Percentiles rank a stretch among this genome's conserved stretches.
Conservation (phyloP, 2,329 filamentous ascomycete genomes). For the Paradendryphiella salina region DNA sequence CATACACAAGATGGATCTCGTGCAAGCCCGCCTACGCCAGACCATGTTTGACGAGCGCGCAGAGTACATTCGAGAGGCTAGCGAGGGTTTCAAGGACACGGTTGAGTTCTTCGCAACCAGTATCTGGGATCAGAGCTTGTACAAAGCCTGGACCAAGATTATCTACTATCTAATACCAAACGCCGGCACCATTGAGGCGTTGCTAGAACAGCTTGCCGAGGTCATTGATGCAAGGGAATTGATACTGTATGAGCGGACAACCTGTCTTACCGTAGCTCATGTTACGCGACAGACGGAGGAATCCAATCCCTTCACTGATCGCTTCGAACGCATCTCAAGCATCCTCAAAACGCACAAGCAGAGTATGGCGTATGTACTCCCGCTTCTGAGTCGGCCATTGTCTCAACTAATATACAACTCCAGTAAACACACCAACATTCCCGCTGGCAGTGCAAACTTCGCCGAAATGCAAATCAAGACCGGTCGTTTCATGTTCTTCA, state of each 20-base stretch:
- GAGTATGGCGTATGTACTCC: slow-evolving; percentile 56
- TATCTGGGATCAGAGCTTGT: slow-evolving; percentile 98
- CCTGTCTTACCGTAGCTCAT: slow-evolving; percentile 93
- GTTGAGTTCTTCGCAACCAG: slow-evolving; percentile 90
- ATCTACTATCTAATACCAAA: slow-evolving; percentile 99
- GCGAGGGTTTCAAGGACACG: slow-evolving; percentile 64
- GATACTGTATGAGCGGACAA: slow-evolving; percentile 91
- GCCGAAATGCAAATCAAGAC: slow-evolving; percentile 80
- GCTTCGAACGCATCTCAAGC: slow-evolving; percentile 92
- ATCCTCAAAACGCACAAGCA: slow-evolving; percentile 99
- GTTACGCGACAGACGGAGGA: slow-evolving; percentile 77
- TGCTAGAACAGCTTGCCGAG: slow-evolving; percentile 78
- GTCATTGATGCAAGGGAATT: slow-evolving; percentile 92
- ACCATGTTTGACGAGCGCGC: slow-evolving; percentile 84
- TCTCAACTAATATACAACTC: slow-evolving; percentile 26
- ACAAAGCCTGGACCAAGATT: slow-evolving; percentile 97
- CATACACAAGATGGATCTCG: slow-evolving; percentile 98
- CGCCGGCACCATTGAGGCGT: slow-evolving; percentile 80
- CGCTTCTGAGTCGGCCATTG: slow-evolving; percentile 4
- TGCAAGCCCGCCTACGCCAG: slow-evolving; percentile 77
- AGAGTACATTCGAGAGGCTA: slow-evolving; percentile 74
- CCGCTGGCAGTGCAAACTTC: slow-evolving; percentile 81
- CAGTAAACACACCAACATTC: slow-evolving; percentile 76
- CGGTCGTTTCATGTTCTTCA: slow-evolving; percentile 85
- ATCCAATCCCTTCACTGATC: slow-evolving; percentile 85